These are phyloP conservation scores for Besnoitia besnoiti DNA, from an alignment of 169 alveolate genomes.

Conservation along the genomic window DNA sequence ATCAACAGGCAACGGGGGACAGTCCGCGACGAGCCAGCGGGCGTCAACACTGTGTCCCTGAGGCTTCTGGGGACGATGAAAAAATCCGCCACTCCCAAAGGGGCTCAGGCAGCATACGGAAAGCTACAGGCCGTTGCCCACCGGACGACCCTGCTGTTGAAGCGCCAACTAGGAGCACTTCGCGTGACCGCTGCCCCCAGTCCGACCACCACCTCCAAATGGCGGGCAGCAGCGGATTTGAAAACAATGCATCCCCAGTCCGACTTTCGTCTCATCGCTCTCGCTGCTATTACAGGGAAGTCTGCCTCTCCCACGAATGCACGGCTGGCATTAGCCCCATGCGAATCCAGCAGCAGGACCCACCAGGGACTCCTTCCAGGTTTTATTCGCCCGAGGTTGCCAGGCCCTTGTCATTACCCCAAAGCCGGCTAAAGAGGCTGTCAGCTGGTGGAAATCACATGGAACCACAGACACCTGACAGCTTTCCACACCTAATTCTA, in stretches of 20 bases:
- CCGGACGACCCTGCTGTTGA: not conserved
- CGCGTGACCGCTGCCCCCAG: not conserved
- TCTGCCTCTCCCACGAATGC: not conserved
- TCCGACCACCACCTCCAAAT: not conserved
- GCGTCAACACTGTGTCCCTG: not conserved
- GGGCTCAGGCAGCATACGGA: not conserved
- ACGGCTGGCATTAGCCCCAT: too few species aligned
- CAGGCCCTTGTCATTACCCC: not conserved
- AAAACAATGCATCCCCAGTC: not conserved
- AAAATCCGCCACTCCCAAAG: not conserved
- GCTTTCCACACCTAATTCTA: not conserved
- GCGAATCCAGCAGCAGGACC: too few species aligned
- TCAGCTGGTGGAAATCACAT: not conserved
- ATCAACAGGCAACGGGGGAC: not conserved
- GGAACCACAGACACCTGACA: not conserved
- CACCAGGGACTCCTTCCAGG: not conserved
- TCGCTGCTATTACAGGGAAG: too few species aligned
- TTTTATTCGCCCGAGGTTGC: not conserved
- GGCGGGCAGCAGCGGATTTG: not conserved
- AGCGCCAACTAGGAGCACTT: not conserved
- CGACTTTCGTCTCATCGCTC: not conserved
- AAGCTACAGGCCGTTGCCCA: not conserved
- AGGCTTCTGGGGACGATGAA: not conserved
- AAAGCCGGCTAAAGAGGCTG: not conserved
- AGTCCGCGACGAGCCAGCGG: not conserved